Conservation (phyloP, 2,329 filamentous ascomycete genomes). For the Neopestalotiopsis rosae region DNA sequence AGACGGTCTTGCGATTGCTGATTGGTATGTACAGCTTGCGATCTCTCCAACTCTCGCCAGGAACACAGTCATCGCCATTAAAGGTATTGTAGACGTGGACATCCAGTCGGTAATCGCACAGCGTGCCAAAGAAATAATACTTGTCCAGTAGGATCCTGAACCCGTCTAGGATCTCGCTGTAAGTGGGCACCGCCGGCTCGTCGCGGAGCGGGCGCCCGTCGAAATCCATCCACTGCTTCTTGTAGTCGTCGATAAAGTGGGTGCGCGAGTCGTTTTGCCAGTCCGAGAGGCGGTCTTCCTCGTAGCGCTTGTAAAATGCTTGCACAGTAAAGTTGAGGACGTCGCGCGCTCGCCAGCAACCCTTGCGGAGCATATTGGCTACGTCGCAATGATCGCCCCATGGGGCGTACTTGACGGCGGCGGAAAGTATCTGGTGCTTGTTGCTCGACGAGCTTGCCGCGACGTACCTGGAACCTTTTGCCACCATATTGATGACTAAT, state of each 20-base stretch:
- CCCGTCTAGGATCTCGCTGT: not conserved
- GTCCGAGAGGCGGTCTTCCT: constrained; percentile 14
- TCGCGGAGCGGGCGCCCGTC: not conserved
- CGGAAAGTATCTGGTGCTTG: not conserved
- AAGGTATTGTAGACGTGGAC: not conserved
- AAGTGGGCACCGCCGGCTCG: not conserved
- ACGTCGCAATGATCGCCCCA: not conserved
- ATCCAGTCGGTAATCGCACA: not conserved
- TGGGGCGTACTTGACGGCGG: not conserved
- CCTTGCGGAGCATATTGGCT: not conserved
- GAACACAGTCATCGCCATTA: not conserved
- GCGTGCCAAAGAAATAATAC: constrained; percentile 28
- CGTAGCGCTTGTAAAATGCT: constrained; percentile 21
- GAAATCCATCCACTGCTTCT: not conserved
- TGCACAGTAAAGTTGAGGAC: constrained; percentile 24
- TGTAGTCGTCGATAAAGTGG: not conserved
- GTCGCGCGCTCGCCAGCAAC: not conserved
- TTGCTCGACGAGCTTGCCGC: not conserved
- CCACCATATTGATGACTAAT: not conserved
- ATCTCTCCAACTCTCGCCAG: not conserved
- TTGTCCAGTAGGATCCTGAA: constrained; percentile 23
- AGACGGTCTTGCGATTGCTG: not conserved
- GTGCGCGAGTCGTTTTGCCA: constrained; percentile 16
- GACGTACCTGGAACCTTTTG: not conserved
- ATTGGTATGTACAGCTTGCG: not conserved